phyloP scores from a whole-genome alignment of 768 basidiomycete species.

The Russula abietina region DNA sequence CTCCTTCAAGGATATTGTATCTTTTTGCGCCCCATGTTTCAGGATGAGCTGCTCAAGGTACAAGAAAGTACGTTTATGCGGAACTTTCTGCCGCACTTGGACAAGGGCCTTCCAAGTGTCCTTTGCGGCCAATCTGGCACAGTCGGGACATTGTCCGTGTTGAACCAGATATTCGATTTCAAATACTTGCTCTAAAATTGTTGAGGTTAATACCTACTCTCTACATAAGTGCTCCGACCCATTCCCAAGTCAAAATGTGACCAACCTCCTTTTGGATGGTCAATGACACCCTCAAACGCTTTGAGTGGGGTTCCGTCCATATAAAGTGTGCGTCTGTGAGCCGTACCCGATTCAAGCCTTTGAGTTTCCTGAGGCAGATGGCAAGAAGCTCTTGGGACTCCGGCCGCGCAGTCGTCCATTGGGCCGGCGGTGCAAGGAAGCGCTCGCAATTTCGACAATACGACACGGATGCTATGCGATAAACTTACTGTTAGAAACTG shows the following conservation, averaged over 20 bases:
- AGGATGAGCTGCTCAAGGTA: slow-evolving; percentile 96
- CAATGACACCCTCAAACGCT: slow-evolving; percentile 84
- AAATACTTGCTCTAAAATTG: slow-evolving; percentile 95
- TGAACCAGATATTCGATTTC: slow-evolving; percentile 95
- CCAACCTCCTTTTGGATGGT: slow-evolving; percentile 97
- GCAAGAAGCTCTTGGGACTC: slow-evolving; percentile 93
- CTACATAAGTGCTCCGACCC: slow-evolving; percentile 2
- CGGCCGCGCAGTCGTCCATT: slow-evolving; percentile 80
- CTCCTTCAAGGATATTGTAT: slow-evolving; percentile 90
- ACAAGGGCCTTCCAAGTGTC: slow-evolving; percentile 98
- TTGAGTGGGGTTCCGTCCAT: slow-evolving; percentile 99
- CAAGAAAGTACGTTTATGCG: slow-evolving; percentile 96
- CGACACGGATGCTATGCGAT: slow-evolving; percentile 65
- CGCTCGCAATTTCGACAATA: slow-evolving; percentile 96
- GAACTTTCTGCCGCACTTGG: slow-evolving; percentile 97
- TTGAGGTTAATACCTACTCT: slow-evolving; percentile 78
- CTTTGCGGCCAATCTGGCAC: slow-evolving; percentile 90
- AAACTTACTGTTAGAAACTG: background rate
- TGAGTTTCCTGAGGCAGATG: slow-evolving; percentile 91
- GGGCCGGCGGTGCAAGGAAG: slow-evolving; percentile 82
- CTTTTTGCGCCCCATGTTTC: slow-evolving; percentile 94
- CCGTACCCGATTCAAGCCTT: slow-evolving; percentile 89
- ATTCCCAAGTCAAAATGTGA: background rate
- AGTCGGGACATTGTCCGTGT: slow-evolving; percentile 92
- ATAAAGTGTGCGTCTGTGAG: slow-evolving; percentile 98